Conservation (phyloP, 129 eudicot genomes). For the Ambrosia trifida region DNA sequence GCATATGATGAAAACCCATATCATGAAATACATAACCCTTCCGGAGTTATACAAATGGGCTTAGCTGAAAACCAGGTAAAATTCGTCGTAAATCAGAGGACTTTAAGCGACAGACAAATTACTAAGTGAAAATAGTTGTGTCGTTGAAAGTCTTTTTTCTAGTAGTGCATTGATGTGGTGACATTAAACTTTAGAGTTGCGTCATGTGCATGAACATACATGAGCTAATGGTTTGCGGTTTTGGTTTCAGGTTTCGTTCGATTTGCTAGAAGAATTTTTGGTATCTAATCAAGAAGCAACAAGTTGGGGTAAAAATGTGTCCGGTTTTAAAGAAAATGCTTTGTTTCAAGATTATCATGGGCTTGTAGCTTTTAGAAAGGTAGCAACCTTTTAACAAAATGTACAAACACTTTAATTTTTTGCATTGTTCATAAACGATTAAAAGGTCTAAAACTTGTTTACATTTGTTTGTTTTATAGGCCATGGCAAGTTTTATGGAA, state of each 20-base stretch:
- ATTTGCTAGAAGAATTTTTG: conserved; percentile 84
- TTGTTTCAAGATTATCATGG: conserved; percentile 99
- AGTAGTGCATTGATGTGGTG: too few species aligned
- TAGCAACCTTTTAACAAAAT: conserved; percentile 24
- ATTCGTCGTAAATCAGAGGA: too few species aligned
- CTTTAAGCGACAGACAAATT: too few species aligned
- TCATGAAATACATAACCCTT: conserved; percentile 59
- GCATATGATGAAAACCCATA: conserved; percentile 95
- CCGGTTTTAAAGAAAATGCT: conserved; percentile 89
- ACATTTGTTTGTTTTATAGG: conserved; percentile 39
- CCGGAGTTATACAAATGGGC: conserved; percentile 97
- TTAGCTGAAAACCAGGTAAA: conserved; percentile 95
- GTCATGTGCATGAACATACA: neutral
- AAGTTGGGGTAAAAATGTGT: conserved; percentile 47
- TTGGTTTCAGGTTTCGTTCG: conserved; percentile 74
- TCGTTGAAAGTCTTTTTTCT: too few species aligned
- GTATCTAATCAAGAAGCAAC: conserved; percentile 57
- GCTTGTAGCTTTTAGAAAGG: conserved; percentile 82
- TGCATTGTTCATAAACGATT: neutral
- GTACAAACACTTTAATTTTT: conserved; percentile 7
- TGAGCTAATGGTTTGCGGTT: neutral
- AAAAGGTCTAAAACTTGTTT: conserved; percentile 22
- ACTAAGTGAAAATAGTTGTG: too few species aligned
- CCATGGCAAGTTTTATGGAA: conserved; percentile 99
- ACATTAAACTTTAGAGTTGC: neutral